Base-by-base conservation (phyloP, 1,139 yeast genomes). In the Suhomyces taliae region DNA sequence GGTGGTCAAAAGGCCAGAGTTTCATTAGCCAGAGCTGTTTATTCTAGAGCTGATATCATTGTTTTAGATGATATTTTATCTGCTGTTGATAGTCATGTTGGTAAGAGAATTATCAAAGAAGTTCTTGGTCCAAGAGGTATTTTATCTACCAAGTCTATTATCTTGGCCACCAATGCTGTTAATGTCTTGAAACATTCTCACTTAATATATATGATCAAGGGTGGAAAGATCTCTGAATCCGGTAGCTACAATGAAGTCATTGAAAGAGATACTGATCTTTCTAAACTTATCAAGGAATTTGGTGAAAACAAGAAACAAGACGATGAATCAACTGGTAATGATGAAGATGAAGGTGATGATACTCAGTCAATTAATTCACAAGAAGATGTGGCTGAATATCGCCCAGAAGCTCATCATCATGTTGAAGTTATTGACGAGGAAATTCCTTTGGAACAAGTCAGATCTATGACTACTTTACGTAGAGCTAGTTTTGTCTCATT, bases 1-100 rank as follows among this genome's bases (percentile, higher is more conserved):
- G 78, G 78, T n/a, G 78, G 78, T n/a, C 77, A 72, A 53, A 72
- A 72, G 51, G 78, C 77, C 1, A 61, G 78, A 47, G 57, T 70
- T 34, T 65, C 74, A 2, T 61, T 72, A 37, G 78, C 78, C 2
- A 57, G 78, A 51, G 76, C 77, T 4, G 75, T 72, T 4, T 72
- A 72, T 50, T 56, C 76, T 1, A 61, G 69, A 43, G 73, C 76
- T 5, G 77, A 72, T 41, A 57, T 72, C 36, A 69, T 66, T 48
- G 53, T 72, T 27, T 54, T 72, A 27, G 78, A 70, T 52, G 76
- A 70, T 53, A 63, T 60, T 53, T 70, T 46, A 41, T 67, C 73
- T 43, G 76, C 76, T 40, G 76, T 71, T 12, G 76, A 71, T 56
- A 61, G 73, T 8, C 76, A 71, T 54, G 67, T 62, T 41, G 67